Conservation (phyloP, 768 basidiomycete species). For the Suillus paluster region DNA sequence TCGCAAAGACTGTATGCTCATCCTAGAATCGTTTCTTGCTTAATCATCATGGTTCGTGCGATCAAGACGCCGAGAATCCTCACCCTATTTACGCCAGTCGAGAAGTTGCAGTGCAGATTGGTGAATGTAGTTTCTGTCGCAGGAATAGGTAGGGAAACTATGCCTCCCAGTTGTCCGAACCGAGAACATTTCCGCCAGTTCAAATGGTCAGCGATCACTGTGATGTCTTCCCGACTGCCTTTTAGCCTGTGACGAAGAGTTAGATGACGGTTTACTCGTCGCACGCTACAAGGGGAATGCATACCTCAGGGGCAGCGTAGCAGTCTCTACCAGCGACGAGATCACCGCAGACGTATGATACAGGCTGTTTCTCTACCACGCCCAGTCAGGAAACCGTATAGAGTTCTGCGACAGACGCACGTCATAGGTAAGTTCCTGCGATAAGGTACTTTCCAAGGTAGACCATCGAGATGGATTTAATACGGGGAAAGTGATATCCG, state of each 20-base stretch:
- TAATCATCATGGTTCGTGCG: background rate
- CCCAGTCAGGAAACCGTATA: constrained; percentile 17
- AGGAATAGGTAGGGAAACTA: constrained; percentile 46
- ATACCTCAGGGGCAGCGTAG: constrained; percentile 64
- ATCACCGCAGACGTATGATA: constrained; percentile 64
- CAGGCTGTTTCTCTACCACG: constrained; percentile 33
- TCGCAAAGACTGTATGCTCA: constrained; percentile 38
- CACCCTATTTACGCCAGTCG: constrained; percentile 27
- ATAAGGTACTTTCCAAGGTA: constrained; percentile 27
- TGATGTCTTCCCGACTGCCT: constrained; percentile 43
- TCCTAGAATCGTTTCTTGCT: constrained; percentile 15
- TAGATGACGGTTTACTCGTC: background rate
- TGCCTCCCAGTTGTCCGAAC: constrained; percentile 61
- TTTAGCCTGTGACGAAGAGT: constrained; percentile 35
- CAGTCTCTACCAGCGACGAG: constrained; percentile 60
- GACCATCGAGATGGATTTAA: constrained; percentile 50
- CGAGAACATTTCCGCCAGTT: constrained; percentile 57
- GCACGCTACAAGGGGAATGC: constrained; percentile 3
- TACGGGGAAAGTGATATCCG: constrained; percentile 56
- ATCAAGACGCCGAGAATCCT: background rate
- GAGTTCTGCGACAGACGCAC: constrained; percentile 32
- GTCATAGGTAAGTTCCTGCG: constrained; percentile 23
- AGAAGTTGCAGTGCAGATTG: constrained; percentile 44
- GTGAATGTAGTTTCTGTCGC: constrained; percentile 32
- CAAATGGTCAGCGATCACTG: constrained; percentile 49